A percentile compares a stretch with the other conserved stretches of the same genome.
Evolutionary conservation across 208 protist species (phyloP).

Genomic region (Kentomonas sorsogonicus): DNA sequence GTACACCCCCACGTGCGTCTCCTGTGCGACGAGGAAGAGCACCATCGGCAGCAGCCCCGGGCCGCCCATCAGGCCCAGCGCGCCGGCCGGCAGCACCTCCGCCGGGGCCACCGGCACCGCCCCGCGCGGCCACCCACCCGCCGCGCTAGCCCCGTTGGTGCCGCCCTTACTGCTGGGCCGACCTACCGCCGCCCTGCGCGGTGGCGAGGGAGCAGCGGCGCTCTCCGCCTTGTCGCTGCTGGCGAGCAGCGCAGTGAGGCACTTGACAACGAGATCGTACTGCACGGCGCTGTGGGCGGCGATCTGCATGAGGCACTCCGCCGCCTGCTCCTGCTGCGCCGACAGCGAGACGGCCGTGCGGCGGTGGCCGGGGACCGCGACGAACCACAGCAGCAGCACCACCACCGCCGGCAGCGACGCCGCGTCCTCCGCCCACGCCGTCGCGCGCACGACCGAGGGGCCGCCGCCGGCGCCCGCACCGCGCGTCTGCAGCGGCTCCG

Average conservation of each 20-base stretch:
- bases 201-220: no score
- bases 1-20: constrained; percentile 57
- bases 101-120: no score
- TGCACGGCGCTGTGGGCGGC: constrained; percentile 50
- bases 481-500: constrained; percentile 22
- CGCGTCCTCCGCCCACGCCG: constrained; percentile 54
- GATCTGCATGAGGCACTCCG: constrained; percentile 67
- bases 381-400: constrained; percentile 38
- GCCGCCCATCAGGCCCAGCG: constrained; percentile 1
- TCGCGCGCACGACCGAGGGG: constrained; percentile 41
- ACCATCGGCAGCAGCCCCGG: constrained; percentile 58
- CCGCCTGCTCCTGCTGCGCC: constrained; percentile 44
- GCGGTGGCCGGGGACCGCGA: constrained; percentile 9
- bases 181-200: no score
- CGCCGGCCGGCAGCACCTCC: constrained; percentile 18
- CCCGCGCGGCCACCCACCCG: no score
- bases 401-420: constrained; percentile 43
- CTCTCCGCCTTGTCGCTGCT: not conserved
- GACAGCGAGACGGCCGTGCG: constrained; percentile 17
- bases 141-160: no score
- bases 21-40: constrained; percentile 40
- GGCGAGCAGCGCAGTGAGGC: no score
- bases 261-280: constrained; percentile 67
- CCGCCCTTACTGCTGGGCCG: no score
- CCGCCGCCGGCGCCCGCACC: constrained; percentile 25